Evolutionary conservation across 345 rosid species (phyloP).

Genomic region (Punica granatum): DNA sequence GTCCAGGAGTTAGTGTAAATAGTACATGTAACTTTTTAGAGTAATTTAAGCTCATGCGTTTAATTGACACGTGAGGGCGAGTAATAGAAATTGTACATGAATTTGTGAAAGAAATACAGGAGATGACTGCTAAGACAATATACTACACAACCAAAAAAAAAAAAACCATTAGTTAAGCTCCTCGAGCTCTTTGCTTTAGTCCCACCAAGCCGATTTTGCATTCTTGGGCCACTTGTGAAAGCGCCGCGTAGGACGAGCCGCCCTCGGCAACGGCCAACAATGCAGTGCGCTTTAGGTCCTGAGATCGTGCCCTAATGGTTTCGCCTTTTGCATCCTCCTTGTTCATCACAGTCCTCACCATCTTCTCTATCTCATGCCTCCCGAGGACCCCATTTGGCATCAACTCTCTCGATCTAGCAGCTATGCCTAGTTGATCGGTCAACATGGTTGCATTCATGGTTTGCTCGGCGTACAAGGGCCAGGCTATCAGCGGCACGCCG

Average conservation of each 20-base stretch:
- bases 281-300: slow-evolving; percentile 24
- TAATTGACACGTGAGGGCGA: no score
- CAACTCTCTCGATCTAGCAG: slow-evolving; percentile 20
- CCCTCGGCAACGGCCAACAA: slow-evolving; percentile 23
- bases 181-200: not conserved
- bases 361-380: slow-evolving; percentile 33
- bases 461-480: slow-evolving; percentile 74
- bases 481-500: slow-evolving; percentile 61
- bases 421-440: slow-evolving; percentile 37
- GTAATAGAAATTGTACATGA: no score
- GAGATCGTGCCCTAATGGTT: slow-evolving; percentile 20
- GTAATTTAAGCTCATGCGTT: no score
- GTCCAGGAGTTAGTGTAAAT: no score
- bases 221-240: slow-evolving; percentile 24
- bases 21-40: no score
- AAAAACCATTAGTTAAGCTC: slow-evolving; percentile 5
- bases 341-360: slow-evolving; percentile 33
- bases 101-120: no score
- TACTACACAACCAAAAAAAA: no score
- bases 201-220: slow-evolving; percentile 2
- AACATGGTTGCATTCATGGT: slow-evolving; percentile 53
- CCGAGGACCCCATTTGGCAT: slow-evolving; percentile 16
- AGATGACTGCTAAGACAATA: no score
- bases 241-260: slow-evolving; percentile 33
- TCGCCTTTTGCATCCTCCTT: slow-evolving; percentile 16